Base-by-base conservation (phyloP, 2,329 filamentous ascomycete genomes). In the Aspergillus quadrilineatus region DNA sequence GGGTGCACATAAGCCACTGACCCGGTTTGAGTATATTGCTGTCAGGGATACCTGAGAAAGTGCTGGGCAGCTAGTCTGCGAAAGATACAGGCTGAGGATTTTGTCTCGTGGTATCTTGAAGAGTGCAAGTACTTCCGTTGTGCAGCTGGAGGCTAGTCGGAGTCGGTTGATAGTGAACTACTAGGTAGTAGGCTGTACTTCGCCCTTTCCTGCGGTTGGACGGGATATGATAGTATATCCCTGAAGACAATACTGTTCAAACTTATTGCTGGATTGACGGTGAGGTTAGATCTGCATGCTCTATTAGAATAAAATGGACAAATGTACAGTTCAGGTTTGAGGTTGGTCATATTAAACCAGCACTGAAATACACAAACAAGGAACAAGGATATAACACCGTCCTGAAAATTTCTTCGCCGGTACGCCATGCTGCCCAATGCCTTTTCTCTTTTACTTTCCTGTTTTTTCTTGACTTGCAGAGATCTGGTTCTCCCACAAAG, bases 391-490 rank as follows among this genome's bases (percentile, higher is more conserved):
- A 53, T 56, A 55, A 60, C 60, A 60, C 56, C 60, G 60, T 62
- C 60, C 60, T 61, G 57, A 61, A 63, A 49, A 8, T 52, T 53
- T 67, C 64, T 69, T 71, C 68, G 69, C 70, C 70, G 54, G 58
- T 72, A 72, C 70, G 70, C 70, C 70, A 68, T 72, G 70, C 70
- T 73, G 68, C 68, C 70, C 68, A 66, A 58, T 66, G 60, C 59
- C 66, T 67, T 66, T 62, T 66, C 22, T 61, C 52, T 60, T 53
- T 57, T 47, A 36, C 53, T 43, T 52, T 55, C 26, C 49, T 52
- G 43, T 44, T 46, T 55, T 48, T 43, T 53, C 51, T 42, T 36
- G 32, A 39, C 32, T 39, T 34, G 36, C 49, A 17, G 37, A 37
- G 50, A 26, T 37, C 3, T 51, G 17, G 26, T 42, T 53, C 36